Evolutionary conservation across 345 rosid genomes (phyloP), one percentile per base, ranked within the genome.

Genomic region (Salix arbutifolia): DNA sequence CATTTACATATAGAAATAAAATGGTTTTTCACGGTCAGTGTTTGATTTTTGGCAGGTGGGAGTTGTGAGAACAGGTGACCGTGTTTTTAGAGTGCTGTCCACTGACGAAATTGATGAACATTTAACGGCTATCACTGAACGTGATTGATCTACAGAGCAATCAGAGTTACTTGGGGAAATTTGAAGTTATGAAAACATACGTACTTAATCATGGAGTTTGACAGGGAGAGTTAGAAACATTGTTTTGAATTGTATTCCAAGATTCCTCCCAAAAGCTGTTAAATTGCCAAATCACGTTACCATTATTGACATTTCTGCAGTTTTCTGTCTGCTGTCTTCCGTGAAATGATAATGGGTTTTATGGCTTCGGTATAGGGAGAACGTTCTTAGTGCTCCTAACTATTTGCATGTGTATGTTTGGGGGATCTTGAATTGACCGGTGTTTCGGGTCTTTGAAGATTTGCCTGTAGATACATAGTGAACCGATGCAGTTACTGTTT

Each of bases 21-120:
- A 58, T 58, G 64, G 28, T 58, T 58, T 58, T 12, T 58, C 11
- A 58, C 28, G 0, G 28, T n/a, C 28, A 23, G 14, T n/a, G 64
- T 58, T 18, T 37, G 21, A 5, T 42, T 16, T 37, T 58, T 26
- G 12, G 37, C 82, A 92, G 97, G 97, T 92, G 50, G 95, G 96
- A 82, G 95, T 92, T 73, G 95, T 92, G 83, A 84, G 90, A 80
- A 78, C 88, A 16, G 91, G 87, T 66, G 82, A 85, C 72, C 89
- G 77, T 17, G 78, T 85, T 78, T 92, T 92, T 83, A 88, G 83
- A 50, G 86, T 76, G 28, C 71, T 92, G 86, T 83, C 87, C 70
- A 88, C 90, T 0, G 97, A 86, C 73, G 97, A 92, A 79, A 89
- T 92, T 0, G 95, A 92, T 30, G 97, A 91, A 70, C 95, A 92